Percentiles rank a stretch among this genome's conserved stretches.
Conservation (phyloP, 2,329 filamentous ascomycete species). For the Botrytis galanthina region DNA sequence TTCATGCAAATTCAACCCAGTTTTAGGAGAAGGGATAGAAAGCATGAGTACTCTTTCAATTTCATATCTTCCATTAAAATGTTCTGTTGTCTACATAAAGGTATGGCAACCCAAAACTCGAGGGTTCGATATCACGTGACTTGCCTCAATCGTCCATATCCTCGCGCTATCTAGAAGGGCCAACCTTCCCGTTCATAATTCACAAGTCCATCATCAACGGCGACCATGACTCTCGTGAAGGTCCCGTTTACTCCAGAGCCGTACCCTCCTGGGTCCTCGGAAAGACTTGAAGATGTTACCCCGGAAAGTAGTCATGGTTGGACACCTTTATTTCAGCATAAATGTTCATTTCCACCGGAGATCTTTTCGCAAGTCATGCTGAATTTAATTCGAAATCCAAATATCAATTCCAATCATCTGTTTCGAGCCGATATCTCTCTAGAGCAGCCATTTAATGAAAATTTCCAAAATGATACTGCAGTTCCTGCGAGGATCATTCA, state of each 20-base stretch:
- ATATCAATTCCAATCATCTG: constrained; percentile 74
- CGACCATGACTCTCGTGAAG: constrained; percentile 2
- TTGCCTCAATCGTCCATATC: background rate
- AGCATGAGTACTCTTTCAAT: accelerated
- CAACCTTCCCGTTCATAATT: background rate
- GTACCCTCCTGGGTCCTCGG: constrained; percentile 38
- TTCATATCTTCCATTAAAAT: too few relatives aligned
- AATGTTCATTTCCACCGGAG: constrained; percentile 60
- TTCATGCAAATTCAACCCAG: background rate
- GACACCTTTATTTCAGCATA: constrained; percentile 54
- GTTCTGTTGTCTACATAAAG: background rate
- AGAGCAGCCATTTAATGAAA: constrained; percentile 44
- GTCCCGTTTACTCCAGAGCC: constrained; percentile 23
- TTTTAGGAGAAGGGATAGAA: background rate
- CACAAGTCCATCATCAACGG: constrained; percentile 16
- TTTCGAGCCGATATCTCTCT: constrained; percentile 75
- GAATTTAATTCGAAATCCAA: constrained; percentile 75
- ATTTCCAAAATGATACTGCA: constrained; percentile 35
- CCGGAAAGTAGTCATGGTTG: constrained; percentile 41
- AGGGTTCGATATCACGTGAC: background rate
- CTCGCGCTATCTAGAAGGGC: background rate
- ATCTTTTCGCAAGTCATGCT: constrained; percentile 67
- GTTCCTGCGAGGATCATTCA: constrained; percentile 43
- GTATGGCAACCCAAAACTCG: background rate
- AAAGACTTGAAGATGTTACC: constrained; percentile 41